These are phyloP conservation scores for Eragrostis nindensis DNA, from an alignment of 176 grass and related monocot genomes.

Conservation along the genomic window DNA sequence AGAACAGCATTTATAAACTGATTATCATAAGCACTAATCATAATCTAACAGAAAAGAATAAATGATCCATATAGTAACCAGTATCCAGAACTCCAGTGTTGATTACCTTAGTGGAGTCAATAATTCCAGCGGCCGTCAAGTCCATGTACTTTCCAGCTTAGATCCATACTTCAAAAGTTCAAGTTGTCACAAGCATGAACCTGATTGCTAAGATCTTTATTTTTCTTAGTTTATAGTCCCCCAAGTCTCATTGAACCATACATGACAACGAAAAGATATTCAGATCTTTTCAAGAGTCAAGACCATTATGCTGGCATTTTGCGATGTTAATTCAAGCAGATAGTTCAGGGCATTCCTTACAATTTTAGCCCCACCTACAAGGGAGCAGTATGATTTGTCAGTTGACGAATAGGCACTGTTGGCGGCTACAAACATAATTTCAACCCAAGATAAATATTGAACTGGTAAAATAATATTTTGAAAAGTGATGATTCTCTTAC, in stretches of 20 bases:
- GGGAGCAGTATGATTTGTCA: not conserved
- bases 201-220: slow-evolving; percentile 30
- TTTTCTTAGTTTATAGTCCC: not conserved
- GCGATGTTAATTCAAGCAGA: slow-evolving; percentile 46
- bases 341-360: slow-evolving; percentile 53
- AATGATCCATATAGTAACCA: not conserved
- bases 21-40: not conserved
- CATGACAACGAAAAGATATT: slow-evolving; percentile 8
- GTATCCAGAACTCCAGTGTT: not conserved
- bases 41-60: not conserved
- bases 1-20: not conserved
- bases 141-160: slow-evolving; percentile 69
- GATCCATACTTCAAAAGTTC: slow-evolving; percentile 61
- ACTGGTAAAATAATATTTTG: slow-evolving; percentile 16
- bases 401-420: not conserved
- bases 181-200: slow-evolving; percentile 55
- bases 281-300: slow-evolving; percentile 49
- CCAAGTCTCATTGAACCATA: not conserved
- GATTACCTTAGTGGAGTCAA: slow-evolving; percentile 60
- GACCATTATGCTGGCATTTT: slow-evolving; percentile 51
- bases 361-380: slow-evolving; percentile 56
- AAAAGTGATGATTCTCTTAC: slow-evolving; percentile 36
- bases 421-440: slow-evolving; percentile 23
- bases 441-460: slow-evolving; percentile 12
- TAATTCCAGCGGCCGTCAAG: slow-evolving; percentile 57